These are phyloP conservation scores for Malus sylvestris DNA, from an alignment of 306 rosid species.

Conservation along the genomic window DNA sequence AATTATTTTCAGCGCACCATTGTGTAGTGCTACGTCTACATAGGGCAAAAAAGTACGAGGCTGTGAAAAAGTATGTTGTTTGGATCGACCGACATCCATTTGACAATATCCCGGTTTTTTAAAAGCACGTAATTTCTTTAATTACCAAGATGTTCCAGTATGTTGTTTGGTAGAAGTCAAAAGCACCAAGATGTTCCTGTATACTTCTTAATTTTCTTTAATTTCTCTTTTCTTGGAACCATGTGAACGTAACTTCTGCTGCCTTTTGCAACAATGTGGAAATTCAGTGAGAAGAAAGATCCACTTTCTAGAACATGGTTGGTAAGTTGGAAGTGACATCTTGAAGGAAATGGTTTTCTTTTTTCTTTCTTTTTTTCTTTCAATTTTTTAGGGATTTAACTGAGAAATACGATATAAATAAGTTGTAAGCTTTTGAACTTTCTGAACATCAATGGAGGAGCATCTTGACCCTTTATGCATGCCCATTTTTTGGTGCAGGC, in stretches of 20 bases:
- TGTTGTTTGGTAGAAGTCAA: neutral
- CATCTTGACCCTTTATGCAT: slow-evolving; percentile 21
- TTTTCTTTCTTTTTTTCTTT: no score
- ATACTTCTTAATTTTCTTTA: neutral
- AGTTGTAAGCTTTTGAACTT: neutral
- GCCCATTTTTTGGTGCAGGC: neutral
- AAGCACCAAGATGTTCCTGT: neutral
- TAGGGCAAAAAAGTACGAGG: neutral
- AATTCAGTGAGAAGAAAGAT: neutral
- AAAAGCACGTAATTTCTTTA: no score
- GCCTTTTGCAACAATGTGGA: neutral
- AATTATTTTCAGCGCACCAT: neutral
- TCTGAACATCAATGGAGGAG: slow-evolving; percentile 29
- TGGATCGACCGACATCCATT: neutral
- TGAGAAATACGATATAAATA: neutral
- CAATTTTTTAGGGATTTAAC: neutral
- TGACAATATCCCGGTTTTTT: neutral
- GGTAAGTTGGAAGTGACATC: neutral
- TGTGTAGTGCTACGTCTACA: neutral
- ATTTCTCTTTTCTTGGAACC: neutral
- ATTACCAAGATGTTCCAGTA: no score
- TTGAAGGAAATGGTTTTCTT: neutral
- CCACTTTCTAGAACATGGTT: neutral
- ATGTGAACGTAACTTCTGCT: neutral
- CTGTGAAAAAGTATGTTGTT: neutral